Percentiles rank a stretch among this genome's conserved stretches.
Conservation (phyloP, 352 stramenopile genomes). For the Phytophthora ohioensis region DNA sequence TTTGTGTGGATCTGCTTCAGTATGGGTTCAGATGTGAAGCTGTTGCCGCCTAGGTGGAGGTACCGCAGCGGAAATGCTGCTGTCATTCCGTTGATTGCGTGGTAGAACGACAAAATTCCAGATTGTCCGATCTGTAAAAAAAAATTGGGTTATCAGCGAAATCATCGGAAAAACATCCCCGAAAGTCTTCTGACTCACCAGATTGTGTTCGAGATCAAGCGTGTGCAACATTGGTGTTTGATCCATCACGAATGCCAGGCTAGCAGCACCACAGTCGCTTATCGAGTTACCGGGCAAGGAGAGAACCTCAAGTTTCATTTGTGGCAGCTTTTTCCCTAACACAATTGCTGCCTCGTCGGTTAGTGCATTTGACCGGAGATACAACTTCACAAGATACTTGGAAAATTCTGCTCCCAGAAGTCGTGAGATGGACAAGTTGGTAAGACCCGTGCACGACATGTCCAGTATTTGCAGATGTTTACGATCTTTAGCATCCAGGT, state of each 20-base stretch:
- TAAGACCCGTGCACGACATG: constrained; percentile 58
- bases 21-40: not conserved
- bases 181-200: constrained; percentile 33
- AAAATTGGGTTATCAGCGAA: not conserved
- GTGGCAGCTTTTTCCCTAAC: constrained; percentile 33
- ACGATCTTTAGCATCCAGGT: constrained; percentile 18
- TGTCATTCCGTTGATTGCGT: constrained; percentile 44
- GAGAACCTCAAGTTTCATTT: constrained; percentile 40
- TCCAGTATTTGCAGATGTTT: constrained; percentile 40
- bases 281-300: constrained; percentile 59
- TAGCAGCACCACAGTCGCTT: constrained; percentile 44
- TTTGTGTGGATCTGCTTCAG: constrained; percentile 40
- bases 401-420: constrained; percentile 29
- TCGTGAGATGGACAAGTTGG: constrained; percentile 22
- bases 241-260: constrained; percentile 60
- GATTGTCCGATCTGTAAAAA: constrained; percentile 43
- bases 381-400: constrained; percentile 43
- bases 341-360: constrained; percentile 32
- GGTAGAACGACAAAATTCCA: constrained; percentile 46
- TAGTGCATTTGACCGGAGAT: constrained; percentile 58
- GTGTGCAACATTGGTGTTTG: constrained; percentile 42
- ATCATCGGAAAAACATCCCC: not conserved
- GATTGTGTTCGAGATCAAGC: constrained; percentile 62
- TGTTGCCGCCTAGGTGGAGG: constrained; percentile 50
- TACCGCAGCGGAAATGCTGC: constrained; percentile 48